These are phyloP conservation scores for Fusarium sp. DNA, from an alignment of 2,329 filamentous ascomycete species.

Conservation along the genomic window DNA sequence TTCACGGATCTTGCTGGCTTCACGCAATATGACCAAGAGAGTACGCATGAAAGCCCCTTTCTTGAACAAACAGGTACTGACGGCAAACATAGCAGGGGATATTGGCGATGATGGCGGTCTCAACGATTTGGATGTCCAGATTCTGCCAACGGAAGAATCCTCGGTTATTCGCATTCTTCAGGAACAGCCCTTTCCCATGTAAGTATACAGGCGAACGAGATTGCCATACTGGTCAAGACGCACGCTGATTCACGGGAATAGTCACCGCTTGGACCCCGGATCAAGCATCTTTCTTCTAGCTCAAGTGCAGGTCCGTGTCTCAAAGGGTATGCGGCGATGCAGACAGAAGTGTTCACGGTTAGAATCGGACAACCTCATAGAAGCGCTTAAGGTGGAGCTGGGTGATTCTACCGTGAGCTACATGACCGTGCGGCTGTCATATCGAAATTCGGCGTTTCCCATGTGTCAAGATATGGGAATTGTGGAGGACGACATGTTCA, in stretches of 20 bases:
- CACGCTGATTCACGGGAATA: slow-evolving; percentile 39
- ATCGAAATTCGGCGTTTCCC: slow-evolving; percentile 65
- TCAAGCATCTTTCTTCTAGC: slow-evolving; percentile 59
- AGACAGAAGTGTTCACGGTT: slow-evolving; percentile 43
- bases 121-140: slow-evolving; percentile 57
- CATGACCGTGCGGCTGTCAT: slow-evolving; percentile 60
- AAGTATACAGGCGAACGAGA: slow-evolving; percentile 21
- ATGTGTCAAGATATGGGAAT: slow-evolving; percentile 38
- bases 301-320: slow-evolving; percentile 50
- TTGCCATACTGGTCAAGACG: neutral
- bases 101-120: slow-evolving; percentile 56
- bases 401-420: slow-evolving; percentile 59
- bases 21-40: slow-evolving; percentile 26
- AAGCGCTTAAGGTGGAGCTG: slow-evolving; percentile 65
- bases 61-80: slow-evolving; percentile 7
- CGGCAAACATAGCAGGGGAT: slow-evolving; percentile 37
- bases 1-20: neutral
- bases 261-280: slow-evolving; percentile 52
- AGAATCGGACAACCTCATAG: slow-evolving; percentile 64
- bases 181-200: slow-evolving; percentile 54
- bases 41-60: slow-evolving; percentile 20
- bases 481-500: slow-evolving; percentile 47
- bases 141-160: slow-evolving; percentile 53
- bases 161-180: slow-evolving; percentile 57
- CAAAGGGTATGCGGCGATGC: neutral